Conservation (phyloP, 345 rosid genomes). For the Populus deltoides region DNA sequence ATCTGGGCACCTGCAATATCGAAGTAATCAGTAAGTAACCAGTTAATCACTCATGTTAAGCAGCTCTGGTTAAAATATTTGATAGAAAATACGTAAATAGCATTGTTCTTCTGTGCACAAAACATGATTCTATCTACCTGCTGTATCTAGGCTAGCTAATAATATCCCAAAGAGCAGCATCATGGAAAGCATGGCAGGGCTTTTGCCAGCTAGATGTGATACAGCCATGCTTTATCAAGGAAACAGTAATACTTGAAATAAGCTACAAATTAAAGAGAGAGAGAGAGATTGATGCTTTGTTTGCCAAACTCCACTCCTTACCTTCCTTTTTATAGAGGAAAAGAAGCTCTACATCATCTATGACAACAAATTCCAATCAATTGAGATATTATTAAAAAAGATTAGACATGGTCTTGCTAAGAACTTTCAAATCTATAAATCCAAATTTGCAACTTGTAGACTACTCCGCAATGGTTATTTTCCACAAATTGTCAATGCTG, state of each 20-base stretch:
- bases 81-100: background rate
- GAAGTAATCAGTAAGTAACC: background rate
- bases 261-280: background rate
- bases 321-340: background rate
- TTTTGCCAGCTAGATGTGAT: background rate
- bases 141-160: conserved; percentile 10
- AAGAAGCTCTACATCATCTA: background rate
- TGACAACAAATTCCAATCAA: no score
- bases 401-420: background rate
- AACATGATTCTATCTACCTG: conserved; percentile 7
- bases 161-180: conserved; percentile 11
- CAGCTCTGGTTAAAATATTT: background rate
- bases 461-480: background rate
- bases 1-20: conserved; percentile 42
- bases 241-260: background rate
- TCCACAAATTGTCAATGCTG: background rate
- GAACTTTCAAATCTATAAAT: background rate
- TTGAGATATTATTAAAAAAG: no score
- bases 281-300: background rate
- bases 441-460: background rate
- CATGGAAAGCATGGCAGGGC: background rate
- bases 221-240: background rate
- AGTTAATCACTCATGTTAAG: background rate
- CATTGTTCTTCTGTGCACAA: no score
- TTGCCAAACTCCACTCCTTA: background rate